Conservation (phyloP, 2,329 filamentous ascomycete genomes). For the Paecilomyces fulvus region DNA sequence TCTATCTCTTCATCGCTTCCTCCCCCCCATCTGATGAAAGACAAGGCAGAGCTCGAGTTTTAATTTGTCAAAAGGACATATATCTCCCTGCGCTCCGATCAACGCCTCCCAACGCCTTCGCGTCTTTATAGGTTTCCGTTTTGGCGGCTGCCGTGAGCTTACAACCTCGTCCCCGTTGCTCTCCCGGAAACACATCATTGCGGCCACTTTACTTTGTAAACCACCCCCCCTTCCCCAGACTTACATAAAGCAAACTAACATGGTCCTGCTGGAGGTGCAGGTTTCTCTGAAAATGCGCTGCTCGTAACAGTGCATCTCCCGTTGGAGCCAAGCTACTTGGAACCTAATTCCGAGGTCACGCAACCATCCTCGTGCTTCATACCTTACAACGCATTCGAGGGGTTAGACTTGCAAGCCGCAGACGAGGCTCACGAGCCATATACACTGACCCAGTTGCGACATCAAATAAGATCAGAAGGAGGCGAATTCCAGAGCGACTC, state of each 20-base stretch:
- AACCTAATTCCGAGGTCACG: constrained; percentile 4
- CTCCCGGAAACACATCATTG: not conserved
- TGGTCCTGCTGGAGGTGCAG: not conserved
- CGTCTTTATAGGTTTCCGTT: not conserved
- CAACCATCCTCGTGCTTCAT: constrained; percentile 1
- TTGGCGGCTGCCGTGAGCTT: not conserved
- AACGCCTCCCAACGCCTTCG: not conserved
- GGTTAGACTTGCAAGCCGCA: not conserved
- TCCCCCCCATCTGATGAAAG: too few species aligned
- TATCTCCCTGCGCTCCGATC: not conserved
- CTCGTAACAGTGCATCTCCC: constrained; percentile 4
- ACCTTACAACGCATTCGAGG: constrained; percentile 1
- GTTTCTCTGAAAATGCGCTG: constrained; percentile 6
- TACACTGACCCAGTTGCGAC: not conserved
- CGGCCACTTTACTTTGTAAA: not conserved
- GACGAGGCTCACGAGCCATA: not conserved
- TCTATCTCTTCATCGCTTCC: constrained; percentile 2
- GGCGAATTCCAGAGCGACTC: not conserved
- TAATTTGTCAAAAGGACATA: not conserved
- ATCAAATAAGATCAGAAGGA: not conserved
- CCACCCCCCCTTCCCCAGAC: not conserved
- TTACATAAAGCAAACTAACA: not conserved
- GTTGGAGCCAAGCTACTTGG: constrained; percentile 6
- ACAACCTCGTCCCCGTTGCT: not conserved
- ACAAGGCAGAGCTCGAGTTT: not conserved